phyloP scores from a whole-genome alignment of 2,329 filamentous ascomycete species.

The Arthrobotrys sinensis region DNA sequence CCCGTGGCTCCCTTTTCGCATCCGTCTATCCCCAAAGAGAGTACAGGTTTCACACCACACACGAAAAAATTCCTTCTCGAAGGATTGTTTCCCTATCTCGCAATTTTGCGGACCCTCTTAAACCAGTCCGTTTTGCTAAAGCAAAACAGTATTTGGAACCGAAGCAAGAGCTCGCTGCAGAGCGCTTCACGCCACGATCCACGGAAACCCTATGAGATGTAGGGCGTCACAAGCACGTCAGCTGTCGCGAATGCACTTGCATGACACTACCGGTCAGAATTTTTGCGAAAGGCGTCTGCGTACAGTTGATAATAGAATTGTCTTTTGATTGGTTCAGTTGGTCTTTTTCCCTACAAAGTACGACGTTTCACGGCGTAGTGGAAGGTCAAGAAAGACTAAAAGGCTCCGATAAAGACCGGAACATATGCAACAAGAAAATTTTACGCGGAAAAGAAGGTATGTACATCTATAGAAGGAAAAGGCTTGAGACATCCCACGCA shows the following conservation, averaged over 20 bases:
- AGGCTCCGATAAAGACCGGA: slow-evolving; percentile 36
- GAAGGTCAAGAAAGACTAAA: slow-evolving; percentile 11
- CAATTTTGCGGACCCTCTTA: slow-evolving; percentile 19
- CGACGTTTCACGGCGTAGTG: slow-evolving; percentile 38
- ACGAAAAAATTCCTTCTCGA: slow-evolving; percentile 34
- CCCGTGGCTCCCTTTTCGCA: slow-evolving; percentile 24
- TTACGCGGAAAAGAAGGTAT: slow-evolving; percentile 26
- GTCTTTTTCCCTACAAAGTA: slow-evolving; percentile 18
- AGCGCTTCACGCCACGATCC: slow-evolving; percentile 34
- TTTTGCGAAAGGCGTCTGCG: slow-evolving; percentile 6
- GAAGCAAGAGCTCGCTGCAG: slow-evolving; percentile 56
- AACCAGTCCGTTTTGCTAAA: slow-evolving; percentile 16
- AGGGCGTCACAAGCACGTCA: slow-evolving; percentile 44
- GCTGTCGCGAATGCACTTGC: slow-evolving; percentile 27
- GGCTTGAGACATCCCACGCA: slow-evolving; percentile 35
- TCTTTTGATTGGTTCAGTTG: slow-evolving; percentile 8
- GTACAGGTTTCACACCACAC: slow-evolving; percentile 35
- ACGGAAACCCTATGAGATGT: slow-evolving; percentile 13
- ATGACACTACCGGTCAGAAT: slow-evolving; percentile 21
- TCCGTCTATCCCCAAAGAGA: slow-evolving; percentile 17
- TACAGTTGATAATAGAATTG: background rate
- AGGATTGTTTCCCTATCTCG: slow-evolving; percentile 55
- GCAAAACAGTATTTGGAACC: slow-evolving; percentile 50
- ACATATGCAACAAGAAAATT: slow-evolving; percentile 18
- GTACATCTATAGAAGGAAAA: slow-evolving; percentile 16